Evolutionary conservation across 169 alveolate species (phyloP), one percentile per base, ranked within the genome.

Genomic region (Plasmodium gaboni): DNA sequence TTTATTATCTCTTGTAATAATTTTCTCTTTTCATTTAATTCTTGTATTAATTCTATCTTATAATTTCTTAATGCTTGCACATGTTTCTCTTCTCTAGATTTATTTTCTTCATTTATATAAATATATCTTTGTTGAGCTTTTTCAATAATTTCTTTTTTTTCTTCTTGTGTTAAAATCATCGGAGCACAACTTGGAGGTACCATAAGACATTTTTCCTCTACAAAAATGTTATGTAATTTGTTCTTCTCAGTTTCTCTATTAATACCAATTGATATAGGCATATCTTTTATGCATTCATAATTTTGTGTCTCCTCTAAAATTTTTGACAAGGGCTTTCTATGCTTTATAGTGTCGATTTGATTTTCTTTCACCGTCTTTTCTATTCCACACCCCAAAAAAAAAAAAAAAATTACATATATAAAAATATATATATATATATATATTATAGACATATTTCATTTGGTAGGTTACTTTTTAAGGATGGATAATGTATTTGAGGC

Each of bases 121-220:
- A 26, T 10, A 13, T 48, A 69, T 32, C 51, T 26, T 7, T 67
- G 32, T 50, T 44, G 65, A 12, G 91, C 76, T 32, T 53, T 70
- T 12, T 83, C 19, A 15, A 83, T 68, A 19, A 71, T 71, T 55
- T 68, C 85, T 71, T 71, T 83, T 70, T 42, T 83, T 60, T 83
- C 91, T 60, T 83, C 91, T 15, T 83, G 86, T 22, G 91, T 83
- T 63, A 83, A 83, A 19, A 69, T 73, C 7, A 72, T 17, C 2
- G 73, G 71, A 15, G 91, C 76, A 63, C 86, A 83, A 38, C 91
- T 83, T 22, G 80, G 86, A n/a, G 91, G 91, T 26, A 83, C 38
- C 4, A 83, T 64, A 19, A 53, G 68, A 68, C 91, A 83, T 69
- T 83, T 48, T 17, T 83, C 51, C 17, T 71, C 86, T 22, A 69